Percentiles rank a stretch among this genome's conserved stretches.
Evolutionary conservation across 306 rosid species (phyloP).

Genomic region (Crotalaria pallida): DNA sequence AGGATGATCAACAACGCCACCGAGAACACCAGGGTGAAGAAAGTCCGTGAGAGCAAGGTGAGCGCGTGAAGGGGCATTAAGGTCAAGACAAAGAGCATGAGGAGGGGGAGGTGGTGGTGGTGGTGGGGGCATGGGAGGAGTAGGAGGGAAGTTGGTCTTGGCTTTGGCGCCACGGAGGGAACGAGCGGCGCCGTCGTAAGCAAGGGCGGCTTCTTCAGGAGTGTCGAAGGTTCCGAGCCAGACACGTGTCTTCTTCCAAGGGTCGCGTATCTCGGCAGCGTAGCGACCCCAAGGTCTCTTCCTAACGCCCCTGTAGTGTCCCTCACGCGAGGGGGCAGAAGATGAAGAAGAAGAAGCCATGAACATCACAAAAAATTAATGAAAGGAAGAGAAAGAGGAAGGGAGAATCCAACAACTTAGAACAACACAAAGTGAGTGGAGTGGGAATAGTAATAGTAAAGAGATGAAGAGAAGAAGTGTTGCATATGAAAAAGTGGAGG

Average conservation of each 20-base stretch:
- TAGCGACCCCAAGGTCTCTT: conserved; percentile 99
- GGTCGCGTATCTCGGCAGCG: conserved; percentile 96
- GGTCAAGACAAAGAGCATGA: conserved; percentile 49
- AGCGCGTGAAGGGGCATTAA: conserved; percentile 51
- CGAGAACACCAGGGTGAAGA: conserved; percentile 46
- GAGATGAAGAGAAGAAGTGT: background rate
- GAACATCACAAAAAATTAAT: background rate
- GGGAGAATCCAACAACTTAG: background rate
- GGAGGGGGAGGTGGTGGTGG: conserved; percentile 33
- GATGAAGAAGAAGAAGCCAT: conserved; percentile 65
- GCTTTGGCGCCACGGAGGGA: conserved; percentile 91
- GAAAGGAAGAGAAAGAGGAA: background rate
- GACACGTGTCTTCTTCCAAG: conserved; percentile 94
- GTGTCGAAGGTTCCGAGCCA: conserved; percentile 98
- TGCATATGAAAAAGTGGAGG: conserved; percentile 25
- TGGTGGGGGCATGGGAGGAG: conserved; percentile 36
- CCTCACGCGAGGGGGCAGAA: conserved; percentile 42
- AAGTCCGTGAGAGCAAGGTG: conserved; percentile 54
- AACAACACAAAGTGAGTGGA: background rate
- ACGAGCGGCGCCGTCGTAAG: conserved; percentile 97
- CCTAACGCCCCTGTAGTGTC: conserved; percentile 82
- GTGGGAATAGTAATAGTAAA: background rate
- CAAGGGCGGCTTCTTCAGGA: conserved; percentile 88
- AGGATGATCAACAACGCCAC: background rate
- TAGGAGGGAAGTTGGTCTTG: conserved; percentile 71